These are phyloP conservation scores for Daldinia eschscholtzii DNA, from an alignment of 2,329 filamentous ascomycete species.

Conservation along the genomic window DNA sequence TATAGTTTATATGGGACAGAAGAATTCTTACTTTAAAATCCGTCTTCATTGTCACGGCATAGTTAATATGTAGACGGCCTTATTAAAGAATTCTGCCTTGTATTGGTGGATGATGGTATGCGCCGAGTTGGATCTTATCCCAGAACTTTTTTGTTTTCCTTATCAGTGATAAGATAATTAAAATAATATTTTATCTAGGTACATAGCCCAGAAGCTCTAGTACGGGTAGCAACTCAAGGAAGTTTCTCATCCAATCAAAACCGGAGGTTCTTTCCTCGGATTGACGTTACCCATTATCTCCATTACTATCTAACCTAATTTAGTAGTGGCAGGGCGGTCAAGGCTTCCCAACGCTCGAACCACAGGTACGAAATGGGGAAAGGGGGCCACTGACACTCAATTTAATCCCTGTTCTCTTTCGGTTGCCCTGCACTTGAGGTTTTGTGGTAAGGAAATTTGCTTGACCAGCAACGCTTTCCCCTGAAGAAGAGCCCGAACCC, in stretches of 20 bases:
- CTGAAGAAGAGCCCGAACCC: constrained; percentile 52
- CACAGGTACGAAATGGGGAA: constrained; percentile 38
- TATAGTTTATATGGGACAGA: not conserved
- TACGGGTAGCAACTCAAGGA: constrained; percentile 11
- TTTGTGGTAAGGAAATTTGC: constrained; percentile 55
- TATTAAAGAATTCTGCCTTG: constrained; percentile 16
- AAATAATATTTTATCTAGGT: too few relatives aligned
- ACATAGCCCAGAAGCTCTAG: constrained; percentile 1
- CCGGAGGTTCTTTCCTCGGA: constrained; percentile 1
- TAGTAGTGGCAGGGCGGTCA: constrained; percentile 41
- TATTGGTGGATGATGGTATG: constrained; percentile 15
- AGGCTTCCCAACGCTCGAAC: constrained; percentile 41
- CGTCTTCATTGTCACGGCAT: constrained; percentile 85
- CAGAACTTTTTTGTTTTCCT: constrained; percentile 48
- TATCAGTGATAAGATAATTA: constrained; percentile 50
- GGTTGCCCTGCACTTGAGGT: constrained; percentile 45
- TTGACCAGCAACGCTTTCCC: constrained; percentile 52
- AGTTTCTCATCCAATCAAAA: constrained; percentile 21
- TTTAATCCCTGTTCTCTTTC: constrained; percentile 44
- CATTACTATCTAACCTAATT: constrained; percentile 21
- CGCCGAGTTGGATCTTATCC: constrained; percentile 14
- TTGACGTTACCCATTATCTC: constrained; percentile 11
- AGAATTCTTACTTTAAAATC: constrained; percentile 84
- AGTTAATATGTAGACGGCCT: constrained; percentile 36
- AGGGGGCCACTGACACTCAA: constrained; percentile 40